Percentiles rank a stretch among this genome's conserved stretches.
Conservation (phyloP, 805 yeast species). For the Lipomyces orientalis region DNA sequence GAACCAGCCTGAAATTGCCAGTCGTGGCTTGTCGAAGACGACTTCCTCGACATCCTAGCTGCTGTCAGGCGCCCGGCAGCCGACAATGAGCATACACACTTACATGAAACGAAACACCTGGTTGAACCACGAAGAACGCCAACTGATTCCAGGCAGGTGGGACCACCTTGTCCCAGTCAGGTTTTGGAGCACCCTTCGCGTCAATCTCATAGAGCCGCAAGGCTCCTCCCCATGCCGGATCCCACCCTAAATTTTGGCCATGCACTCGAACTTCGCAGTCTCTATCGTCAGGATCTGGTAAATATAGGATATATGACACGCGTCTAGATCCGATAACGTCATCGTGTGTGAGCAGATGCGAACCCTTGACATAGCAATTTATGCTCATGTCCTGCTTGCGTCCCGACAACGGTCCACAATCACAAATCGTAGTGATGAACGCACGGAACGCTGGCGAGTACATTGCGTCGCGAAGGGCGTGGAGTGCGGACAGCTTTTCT, state of each 20-base stretch:
- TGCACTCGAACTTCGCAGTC: slow-evolving; percentile 3
- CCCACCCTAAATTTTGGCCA: slow-evolving; percentile 58
- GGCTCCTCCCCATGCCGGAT: slow-evolving; percentile 92
- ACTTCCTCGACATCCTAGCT: slow-evolving; percentile 89
- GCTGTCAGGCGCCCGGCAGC: neutral
- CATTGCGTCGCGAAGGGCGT: slow-evolving; percentile 80
- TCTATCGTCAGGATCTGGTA: slow-evolving; percentile 86
- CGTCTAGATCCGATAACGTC: slow-evolving; percentile 96
- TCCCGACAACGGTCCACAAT: slow-evolving; percentile 91
- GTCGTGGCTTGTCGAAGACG: slow-evolving; percentile 82
- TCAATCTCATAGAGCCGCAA: slow-evolving; percentile 84
- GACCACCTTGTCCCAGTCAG: slow-evolving; percentile 71
- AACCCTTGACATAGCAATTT: slow-evolving; percentile 88
- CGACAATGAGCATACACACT: neutral
- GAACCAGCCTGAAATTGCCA: slow-evolving; percentile 98
- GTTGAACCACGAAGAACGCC: slow-evolving; percentile 94
- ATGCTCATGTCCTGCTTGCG: slow-evolving; percentile 88
- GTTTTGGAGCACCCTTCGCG: slow-evolving; percentile 84
- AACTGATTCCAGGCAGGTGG: slow-evolving; percentile 96
- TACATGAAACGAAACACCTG: slow-evolving; percentile 88
- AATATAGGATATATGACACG: slow-evolving; percentile 87
- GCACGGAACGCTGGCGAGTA: slow-evolving; percentile 87
- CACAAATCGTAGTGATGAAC: slow-evolving; percentile 74
- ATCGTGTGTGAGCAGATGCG: slow-evolving; percentile 93
- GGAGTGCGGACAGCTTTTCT: slow-evolving; percentile 72